Evolutionary conservation across 2,329 filamentous ascomycete genomes (phyloP), one percentile per base, ranked within the genome.

Genomic region (Cytospora paraplurivora): DNA sequence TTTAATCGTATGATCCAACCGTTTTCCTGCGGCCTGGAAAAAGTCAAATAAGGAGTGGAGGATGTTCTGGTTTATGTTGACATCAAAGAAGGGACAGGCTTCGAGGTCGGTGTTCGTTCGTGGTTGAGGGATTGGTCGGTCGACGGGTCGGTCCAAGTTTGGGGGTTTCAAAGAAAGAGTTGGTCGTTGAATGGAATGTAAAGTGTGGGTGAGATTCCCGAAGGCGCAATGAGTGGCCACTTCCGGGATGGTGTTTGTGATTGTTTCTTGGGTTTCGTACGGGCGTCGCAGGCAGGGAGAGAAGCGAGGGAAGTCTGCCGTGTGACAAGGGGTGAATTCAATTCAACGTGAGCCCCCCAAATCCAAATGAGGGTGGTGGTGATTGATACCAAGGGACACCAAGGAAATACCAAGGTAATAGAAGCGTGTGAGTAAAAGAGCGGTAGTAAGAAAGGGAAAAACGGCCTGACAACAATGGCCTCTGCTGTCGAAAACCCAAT

Each of bases 251-350:
- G 32, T 52, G 41, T 49, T 50, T 52, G 13, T 38, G 32, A 21
- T 49, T 55, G 38, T 55, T 27, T 50, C n/a, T 47, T 47, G n/a
- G 44, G 59, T 27, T 34, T 56, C 50, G 32, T 62, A 54, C 52
- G 56, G 52, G 62, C 56, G 63, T 57, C 56, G 55, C 56, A 58
- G 53, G 33, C 49, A 50, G 56, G 53, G 53, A 63, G 49, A 41
- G 37, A 37, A 64, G 62, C 58, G 56, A 61, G 60, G 53, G 65
- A 62, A 53, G 50, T 53, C 27, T 55, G 56, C 56, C 47, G n/a
- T 56, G 51, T 34, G 60, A 44, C 59, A 56, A 55, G 52, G 57
- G 50, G 57, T 55, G 65, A 67, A 65, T 47, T 60, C 65, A 65
- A 65, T 65, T 67, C 65, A 57, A 63, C 63, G 34, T 32, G 53